Evolutionary conservation across 768 basidiomycete species (phyloP).

Genomic region (Erythrobasidium yunnanense): DNA sequence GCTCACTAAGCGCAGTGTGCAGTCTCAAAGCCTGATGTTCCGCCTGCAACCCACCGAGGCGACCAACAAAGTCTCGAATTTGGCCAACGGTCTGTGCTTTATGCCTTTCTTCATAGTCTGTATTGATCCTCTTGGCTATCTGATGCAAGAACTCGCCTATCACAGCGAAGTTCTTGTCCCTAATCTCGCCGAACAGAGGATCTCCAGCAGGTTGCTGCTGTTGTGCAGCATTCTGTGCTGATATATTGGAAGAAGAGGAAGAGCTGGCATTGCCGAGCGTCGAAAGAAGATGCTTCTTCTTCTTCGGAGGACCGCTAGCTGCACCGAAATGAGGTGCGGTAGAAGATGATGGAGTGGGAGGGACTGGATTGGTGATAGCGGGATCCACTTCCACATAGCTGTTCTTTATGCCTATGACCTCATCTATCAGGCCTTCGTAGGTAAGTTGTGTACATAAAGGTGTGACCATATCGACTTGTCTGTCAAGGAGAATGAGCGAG

Average conservation of each 20-base stretch:
- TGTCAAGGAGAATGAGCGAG: constrained; percentile 75
- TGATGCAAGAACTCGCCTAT: constrained; percentile 71
- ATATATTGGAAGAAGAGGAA: background rate
- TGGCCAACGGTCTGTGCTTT: constrained; percentile 66
- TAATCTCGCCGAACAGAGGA: constrained; percentile 65
- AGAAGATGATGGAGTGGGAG: background rate
- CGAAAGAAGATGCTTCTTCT: constrained; percentile 28
- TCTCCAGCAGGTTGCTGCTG: constrained; percentile 56
- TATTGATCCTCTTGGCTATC: constrained; percentile 72
- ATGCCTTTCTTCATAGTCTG: constrained; percentile 68
- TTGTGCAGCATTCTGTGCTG: background rate
- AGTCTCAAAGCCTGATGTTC: constrained; percentile 81
- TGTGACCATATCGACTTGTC: constrained; percentile 87
- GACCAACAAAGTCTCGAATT: constrained; percentile 87
- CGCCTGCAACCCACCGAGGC: constrained; percentile 76
- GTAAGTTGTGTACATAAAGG: constrained; percentile 90
- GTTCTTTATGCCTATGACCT: constrained; percentile 77
- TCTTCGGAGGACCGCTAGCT: background rate
- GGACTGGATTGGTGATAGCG: constrained; percentile 7
- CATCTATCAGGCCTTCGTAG: constrained; percentile 90
- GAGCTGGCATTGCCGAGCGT: constrained; percentile 10
- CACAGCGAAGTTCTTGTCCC: constrained; percentile 83
- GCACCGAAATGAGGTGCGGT: background rate
- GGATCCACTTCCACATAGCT: constrained; percentile 16
- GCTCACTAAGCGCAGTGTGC: constrained; percentile 87